Evolutionary conservation across 208 protist species (phyloP).

Genomic region (Trypanosoma cruzi): DNA sequence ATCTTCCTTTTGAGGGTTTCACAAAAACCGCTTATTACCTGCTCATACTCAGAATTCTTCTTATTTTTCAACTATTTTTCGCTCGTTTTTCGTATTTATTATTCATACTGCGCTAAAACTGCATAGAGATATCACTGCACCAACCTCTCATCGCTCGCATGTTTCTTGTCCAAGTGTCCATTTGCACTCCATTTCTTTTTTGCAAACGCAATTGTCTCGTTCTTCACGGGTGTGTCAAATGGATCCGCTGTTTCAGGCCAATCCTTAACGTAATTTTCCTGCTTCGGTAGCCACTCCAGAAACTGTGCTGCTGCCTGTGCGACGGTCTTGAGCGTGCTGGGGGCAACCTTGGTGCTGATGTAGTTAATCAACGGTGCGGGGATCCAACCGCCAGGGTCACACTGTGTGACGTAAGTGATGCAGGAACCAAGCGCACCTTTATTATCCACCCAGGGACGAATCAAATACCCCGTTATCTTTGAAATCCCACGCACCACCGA

Average conservation of each 20-base stretch:
- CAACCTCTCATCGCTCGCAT: not conserved
- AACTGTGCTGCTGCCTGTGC: slow-evolving; percentile 55
- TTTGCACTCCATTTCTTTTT: slow-evolving; percentile 53
- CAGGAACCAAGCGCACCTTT: slow-evolving; percentile 48
- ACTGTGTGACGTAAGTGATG: slow-evolving; percentile 87
- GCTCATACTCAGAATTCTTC: no score
- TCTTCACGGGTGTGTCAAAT: slow-evolving; percentile 30
- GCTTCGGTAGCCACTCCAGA: slow-evolving; percentile 57
- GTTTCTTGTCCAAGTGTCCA: no score
- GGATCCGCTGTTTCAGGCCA: slow-evolving; percentile 41
- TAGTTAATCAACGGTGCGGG: slow-evolving; percentile 79
- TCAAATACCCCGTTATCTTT: slow-evolving; percentile 88
- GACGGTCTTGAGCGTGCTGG: slow-evolving; percentile 65
- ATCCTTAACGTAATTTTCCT: slow-evolving; percentile 64
- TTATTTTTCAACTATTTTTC: no score
- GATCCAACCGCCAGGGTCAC: slow-evolving; percentile 86
- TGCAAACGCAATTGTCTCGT: slow-evolving; percentile 61
- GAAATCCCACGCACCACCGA: slow-evolving; percentile 66
- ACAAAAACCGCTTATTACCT: no score
- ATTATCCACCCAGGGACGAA: slow-evolving; percentile 59
- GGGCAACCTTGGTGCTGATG: slow-evolving; percentile 76
- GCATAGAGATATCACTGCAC: no score
- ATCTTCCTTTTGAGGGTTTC: no score
- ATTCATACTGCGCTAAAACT: no score
- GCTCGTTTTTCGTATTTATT: no score